A percentile compares a stretch with the other conserved stretches of the same genome.
phyloP scores from a whole-genome alignment of 148 eudicot genomes.

The Diospyros lotus region DNA sequence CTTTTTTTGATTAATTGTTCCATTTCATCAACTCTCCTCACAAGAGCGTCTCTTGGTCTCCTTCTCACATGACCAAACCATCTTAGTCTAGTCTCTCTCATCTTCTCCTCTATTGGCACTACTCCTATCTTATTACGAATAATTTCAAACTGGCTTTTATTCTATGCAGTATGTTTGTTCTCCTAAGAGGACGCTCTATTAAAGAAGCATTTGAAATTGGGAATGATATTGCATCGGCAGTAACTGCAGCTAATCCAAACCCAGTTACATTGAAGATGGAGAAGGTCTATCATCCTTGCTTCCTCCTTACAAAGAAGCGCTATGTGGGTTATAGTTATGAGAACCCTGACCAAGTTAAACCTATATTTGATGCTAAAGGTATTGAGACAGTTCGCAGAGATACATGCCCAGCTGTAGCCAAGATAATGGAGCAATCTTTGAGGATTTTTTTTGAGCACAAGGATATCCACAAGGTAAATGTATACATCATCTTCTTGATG shows the following conservation, averaged over 20 bases:
- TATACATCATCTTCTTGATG: no score
- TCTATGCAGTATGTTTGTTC: conserved; percentile 87
- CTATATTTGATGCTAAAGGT: conserved; percentile 93
- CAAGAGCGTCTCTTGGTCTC: no score
- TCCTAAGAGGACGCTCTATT: conserved; percentile 68
- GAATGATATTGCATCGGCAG: conserved; percentile 70
- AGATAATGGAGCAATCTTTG: conserved; percentile 84
- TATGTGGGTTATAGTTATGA: conserved; percentile 96
- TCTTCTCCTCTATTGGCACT: no score
- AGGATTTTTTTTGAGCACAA: conserved; percentile 62
- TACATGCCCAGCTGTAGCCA: conserved; percentile 91
- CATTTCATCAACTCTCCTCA: no score
- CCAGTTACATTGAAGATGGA: conserved; percentile 93
- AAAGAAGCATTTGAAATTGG: conserved; percentile 75
- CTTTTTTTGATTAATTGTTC: no score
- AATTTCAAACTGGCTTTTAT: conserved; percentile 18
- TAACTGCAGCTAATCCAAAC: conserved; percentile 72
- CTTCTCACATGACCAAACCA: no score
- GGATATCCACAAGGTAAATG: conserved; percentile 56
- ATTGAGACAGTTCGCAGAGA: conserved; percentile 95
- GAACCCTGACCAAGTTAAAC: conserved; percentile 64
- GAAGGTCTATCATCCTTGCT: conserved; percentile 90
- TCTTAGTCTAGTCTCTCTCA: no score
- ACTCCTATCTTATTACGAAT: no score
- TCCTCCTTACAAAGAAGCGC: conserved; percentile 92